Conservation (phyloP, 495 filamentous ascomycete species). For the Elaphomyces granulatus region DNA sequence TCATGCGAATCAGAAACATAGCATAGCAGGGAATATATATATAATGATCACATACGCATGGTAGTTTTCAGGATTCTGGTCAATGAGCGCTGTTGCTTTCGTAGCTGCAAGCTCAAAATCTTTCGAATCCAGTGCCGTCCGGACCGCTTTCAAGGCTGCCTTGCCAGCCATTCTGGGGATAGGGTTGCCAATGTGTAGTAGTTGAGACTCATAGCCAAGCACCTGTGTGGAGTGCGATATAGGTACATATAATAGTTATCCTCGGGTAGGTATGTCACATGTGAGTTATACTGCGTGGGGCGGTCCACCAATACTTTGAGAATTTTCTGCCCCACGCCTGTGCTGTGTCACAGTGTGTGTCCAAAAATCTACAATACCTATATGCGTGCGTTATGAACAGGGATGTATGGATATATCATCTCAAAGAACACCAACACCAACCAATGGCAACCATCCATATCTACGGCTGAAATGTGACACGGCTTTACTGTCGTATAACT, state of each 20-base stretch:
- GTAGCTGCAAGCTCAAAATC: conserved; percentile 61
- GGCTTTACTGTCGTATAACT: too few species aligned
- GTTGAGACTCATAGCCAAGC: conserved; percentile 1
- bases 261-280: conserved; percentile 17
- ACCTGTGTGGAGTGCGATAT: conserved; percentile 10
- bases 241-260: conserved; percentile 6
- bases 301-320: too few species aligned
- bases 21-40: too few species aligned
- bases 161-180: conserved; percentile 52
- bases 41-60: conserved; percentile 45
- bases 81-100: conserved; percentile 50
- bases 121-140: conserved; percentile 60
- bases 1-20: conserved; percentile 1
- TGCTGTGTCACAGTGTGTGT: too few species aligned
- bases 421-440: too few species aligned
- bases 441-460: too few species aligned
- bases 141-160: conserved; percentile 69
- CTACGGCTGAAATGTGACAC: too few species aligned
- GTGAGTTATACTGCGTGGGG: not conserved
- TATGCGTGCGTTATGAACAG: too few species aligned
- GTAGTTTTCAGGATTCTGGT: conserved; percentile 65
- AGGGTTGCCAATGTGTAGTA: conserved; percentile 2
- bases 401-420: too few species aligned
- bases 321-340: too few species aligned
- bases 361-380: too few species aligned